Evolutionary conservation across 257 asterid species (phyloP).

Genomic region (Petrea volubilis): DNA sequence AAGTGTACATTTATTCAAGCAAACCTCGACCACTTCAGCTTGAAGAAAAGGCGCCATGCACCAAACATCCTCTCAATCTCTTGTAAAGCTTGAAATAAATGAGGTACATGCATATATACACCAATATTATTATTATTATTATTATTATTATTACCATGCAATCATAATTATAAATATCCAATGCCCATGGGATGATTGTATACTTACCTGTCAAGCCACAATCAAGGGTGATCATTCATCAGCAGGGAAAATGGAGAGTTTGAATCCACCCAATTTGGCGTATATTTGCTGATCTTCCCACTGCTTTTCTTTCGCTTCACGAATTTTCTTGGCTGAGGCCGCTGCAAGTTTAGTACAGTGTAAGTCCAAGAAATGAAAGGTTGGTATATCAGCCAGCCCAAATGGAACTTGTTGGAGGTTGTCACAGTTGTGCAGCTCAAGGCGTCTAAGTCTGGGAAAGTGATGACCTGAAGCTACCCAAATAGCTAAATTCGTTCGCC

Average conservation of each 20-base stretch:
- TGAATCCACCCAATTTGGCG: not conserved
- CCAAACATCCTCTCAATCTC: too few species aligned
- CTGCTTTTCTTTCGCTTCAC: not conserved
- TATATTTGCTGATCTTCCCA: not conserved
- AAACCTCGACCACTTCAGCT: too few species aligned
- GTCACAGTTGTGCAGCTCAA: conserved; percentile 29
- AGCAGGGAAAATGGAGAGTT: conserved; percentile 28
- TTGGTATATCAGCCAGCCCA: conserved; percentile 28
- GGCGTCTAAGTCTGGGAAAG: conserved; percentile 28
- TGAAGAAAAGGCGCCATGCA: too few species aligned
- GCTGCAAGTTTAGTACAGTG: conserved; percentile 2
- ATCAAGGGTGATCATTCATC: not conserved
- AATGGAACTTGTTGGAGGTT: conserved; percentile 22
- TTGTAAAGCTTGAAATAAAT: too few species aligned
- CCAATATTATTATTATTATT: too few species aligned
- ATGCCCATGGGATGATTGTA: too few species aligned
- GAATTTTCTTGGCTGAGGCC: conserved; percentile 20
- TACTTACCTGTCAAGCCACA: too few species aligned
- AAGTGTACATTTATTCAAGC: too few species aligned
- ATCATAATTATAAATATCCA: too few species aligned
- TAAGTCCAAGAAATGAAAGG: not conserved
- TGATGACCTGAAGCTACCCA: conserved; percentile 33
- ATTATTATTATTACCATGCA: too few species aligned
- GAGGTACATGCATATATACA: too few species aligned
- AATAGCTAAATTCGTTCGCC: too few species aligned